Percentiles rank a stretch among this genome's conserved stretches.
Evolutionary conservation across 176 grass and related monocot species (phyloP).

Genomic region (Lolium perenne): DNA sequence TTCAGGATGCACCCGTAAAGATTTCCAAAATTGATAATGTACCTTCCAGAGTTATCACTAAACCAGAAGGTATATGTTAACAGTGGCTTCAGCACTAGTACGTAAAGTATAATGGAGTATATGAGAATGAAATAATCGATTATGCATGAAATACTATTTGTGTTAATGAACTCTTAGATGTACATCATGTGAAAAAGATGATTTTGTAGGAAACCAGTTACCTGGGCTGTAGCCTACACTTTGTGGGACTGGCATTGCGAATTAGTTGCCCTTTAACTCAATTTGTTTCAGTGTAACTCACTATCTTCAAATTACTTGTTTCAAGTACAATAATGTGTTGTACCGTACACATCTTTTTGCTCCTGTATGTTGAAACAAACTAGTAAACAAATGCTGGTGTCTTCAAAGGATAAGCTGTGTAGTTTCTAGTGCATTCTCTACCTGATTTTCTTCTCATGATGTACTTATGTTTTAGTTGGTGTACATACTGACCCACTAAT

Average conservation of each 20-base stretch:
- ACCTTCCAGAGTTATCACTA: slow-evolving; percentile 21
- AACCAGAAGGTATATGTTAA: slow-evolving; percentile 42
- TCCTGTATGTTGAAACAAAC: not conserved
- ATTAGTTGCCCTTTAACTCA: slow-evolving; percentile 32
- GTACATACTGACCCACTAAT: slow-evolving; percentile 32
- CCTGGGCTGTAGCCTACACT: not conserved
- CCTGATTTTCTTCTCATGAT: slow-evolving; percentile 30
- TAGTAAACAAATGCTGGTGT: slow-evolving; percentile 23
- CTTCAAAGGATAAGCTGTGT: slow-evolving; percentile 20
- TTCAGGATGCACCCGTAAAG: slow-evolving; percentile 40
- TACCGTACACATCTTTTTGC: not conserved
- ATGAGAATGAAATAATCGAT: not conserved
- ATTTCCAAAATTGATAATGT: slow-evolving; percentile 27
- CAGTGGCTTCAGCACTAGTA: not conserved
- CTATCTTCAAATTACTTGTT: slow-evolving; percentile 26
- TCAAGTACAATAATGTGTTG: not conserved
- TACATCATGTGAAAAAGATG: slow-evolving; percentile 15
- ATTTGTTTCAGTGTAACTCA: slow-evolving; percentile 21
- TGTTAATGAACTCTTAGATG: slow-evolving; percentile 31
- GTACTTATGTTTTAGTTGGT: slow-evolving; percentile 7
- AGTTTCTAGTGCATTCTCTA: slow-evolving; percentile 28
- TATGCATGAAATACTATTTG: slow-evolving; percentile 4
- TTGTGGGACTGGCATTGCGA: not conserved
- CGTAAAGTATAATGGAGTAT: slow-evolving; percentile 6
- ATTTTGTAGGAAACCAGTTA: slow-evolving; percentile 22